These are phyloP conservation scores for Pythium angustatum DNA, from an alignment of 352 stramenopile species.

Conservation along the genomic window DNA sequence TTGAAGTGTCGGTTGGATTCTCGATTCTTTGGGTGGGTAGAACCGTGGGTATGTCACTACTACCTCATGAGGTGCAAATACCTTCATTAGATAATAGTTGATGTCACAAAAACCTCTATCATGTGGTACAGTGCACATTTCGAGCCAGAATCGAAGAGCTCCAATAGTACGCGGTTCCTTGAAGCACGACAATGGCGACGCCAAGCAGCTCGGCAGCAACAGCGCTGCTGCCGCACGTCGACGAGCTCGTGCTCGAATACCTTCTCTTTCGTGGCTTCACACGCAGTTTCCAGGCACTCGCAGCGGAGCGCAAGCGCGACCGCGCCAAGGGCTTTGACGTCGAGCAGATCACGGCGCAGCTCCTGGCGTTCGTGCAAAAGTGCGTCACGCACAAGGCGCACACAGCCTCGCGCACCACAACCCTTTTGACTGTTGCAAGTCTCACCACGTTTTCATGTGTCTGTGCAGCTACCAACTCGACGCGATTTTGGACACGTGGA, in stretches of 20 bases:
- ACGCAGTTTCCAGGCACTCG: slow-evolving; percentile 84
- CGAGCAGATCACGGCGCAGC: slow-evolving; percentile 71
- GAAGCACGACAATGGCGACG: slow-evolving; percentile 27
- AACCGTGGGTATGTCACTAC: too few relatives aligned
- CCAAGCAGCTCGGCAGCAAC: slow-evolving; percentile 36
- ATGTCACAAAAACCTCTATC: not conserved
- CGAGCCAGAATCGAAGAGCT: not conserved
- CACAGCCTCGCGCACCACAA: too few relatives aligned
- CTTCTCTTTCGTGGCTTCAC: slow-evolving; percentile 85
- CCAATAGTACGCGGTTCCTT: slow-evolving; percentile 3
- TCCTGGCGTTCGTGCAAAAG: slow-evolving; percentile 64
- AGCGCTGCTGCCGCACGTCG: slow-evolving; percentile 69
- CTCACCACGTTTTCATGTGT: slow-evolving; percentile 2
- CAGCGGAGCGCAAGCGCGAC: slow-evolving; percentile 70
- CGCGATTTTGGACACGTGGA: slow-evolving; percentile 76
- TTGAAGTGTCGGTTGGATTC: slow-evolving; percentile 4
- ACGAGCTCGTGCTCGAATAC: slow-evolving; percentile 87
- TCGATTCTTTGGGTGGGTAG: too few relatives aligned
- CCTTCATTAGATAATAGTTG: not conserved
- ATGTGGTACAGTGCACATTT: not conserved
- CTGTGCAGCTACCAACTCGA: slow-evolving; percentile 69
- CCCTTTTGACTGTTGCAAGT: too few relatives aligned
- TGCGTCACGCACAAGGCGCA: too few relatives aligned
- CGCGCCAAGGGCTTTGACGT: slow-evolving; percentile 73
- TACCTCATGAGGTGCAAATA: too few relatives aligned